A percentile compares a stretch with the other conserved stretches of the same genome.
Conservation (phyloP, 257 asterid genomes). For the Mitragyna speciosa region DNA sequence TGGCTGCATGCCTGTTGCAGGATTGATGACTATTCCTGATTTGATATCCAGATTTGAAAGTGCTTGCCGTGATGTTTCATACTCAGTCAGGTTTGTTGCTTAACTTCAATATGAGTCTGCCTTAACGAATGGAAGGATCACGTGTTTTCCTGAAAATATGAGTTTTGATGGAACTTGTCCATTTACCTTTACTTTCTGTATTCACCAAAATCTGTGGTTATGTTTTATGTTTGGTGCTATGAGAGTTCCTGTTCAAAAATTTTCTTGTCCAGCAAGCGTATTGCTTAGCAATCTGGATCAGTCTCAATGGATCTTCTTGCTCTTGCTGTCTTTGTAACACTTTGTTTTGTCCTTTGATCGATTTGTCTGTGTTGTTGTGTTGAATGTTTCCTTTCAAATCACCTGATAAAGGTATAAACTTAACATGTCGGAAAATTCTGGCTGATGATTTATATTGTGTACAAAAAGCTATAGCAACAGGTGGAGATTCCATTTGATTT, state of each 20-base stretch:
- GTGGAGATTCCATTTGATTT: not conserved
- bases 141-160: not conserved
- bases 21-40: constrained; percentile 82
- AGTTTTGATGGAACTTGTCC: not conserved
- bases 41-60: constrained; percentile 78
- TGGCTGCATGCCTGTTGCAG: constrained; percentile 48
- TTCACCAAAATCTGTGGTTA: not conserved
- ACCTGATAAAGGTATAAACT: not conserved
- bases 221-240: not conserved
- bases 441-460: not conserved
- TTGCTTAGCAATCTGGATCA: not conserved
- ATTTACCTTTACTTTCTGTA: not conserved
- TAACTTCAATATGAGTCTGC: not conserved
- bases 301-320: not conserved
- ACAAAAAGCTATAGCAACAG: not conserved
- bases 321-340: not conserved
- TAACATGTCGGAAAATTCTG: not conserved
- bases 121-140: not conserved
- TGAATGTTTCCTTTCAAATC: not conserved
- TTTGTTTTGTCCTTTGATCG: not conserved
- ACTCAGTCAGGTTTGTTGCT: constrained; percentile 68
- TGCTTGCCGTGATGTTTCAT: constrained; percentile 86
- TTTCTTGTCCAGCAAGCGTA: not conserved
- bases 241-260: not conserved
- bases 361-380: not conserved